These are phyloP conservation scores for Fonsecaea pedrosoi DNA, from an alignment of 2,329 filamentous ascomycete species.

Conservation along the genomic window DNA sequence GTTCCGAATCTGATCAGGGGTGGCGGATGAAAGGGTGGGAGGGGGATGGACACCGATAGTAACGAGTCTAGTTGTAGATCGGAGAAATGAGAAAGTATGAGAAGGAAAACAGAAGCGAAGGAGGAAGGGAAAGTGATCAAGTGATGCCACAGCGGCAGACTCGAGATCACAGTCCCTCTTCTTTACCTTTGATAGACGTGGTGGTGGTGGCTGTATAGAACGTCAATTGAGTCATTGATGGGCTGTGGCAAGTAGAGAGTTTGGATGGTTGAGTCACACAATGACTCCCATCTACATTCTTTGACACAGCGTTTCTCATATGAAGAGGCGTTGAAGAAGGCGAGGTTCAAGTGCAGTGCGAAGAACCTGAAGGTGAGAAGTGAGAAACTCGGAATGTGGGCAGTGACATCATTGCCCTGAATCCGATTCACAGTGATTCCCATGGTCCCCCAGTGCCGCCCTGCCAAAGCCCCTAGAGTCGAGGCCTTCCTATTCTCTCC, in stretches of 20 bases:
- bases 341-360: not conserved
- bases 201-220: not conserved
- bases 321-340: not conserved
- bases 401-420: not conserved
- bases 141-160: slow-evolving; percentile 7
- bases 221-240: not conserved
- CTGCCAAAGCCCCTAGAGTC: too few relatives aligned
- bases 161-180: not conserved
- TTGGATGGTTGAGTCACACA: not conserved
- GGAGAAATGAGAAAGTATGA: slow-evolving; percentile 1
- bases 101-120: slow-evolving; percentile 9
- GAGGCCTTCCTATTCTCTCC: too few relatives aligned
- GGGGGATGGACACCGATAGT: not conserved
- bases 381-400: not conserved
- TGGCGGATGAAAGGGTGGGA: not conserved
- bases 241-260: not conserved
- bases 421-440: not conserved
- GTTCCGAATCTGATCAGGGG: slow-evolving; percentile 6
- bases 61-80: slow-evolving; percentile 5
- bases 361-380: not conserved
- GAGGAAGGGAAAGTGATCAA: slow-evolving; percentile 16
- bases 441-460: too few relatives aligned
- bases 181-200: not conserved
- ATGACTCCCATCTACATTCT: not conserved
- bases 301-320: not conserved